Evolutionary conservation across 306 rosid species (phyloP), one percentile per base, ranked within the genome.

Genomic region (Trifolium subterraneum): DNA sequence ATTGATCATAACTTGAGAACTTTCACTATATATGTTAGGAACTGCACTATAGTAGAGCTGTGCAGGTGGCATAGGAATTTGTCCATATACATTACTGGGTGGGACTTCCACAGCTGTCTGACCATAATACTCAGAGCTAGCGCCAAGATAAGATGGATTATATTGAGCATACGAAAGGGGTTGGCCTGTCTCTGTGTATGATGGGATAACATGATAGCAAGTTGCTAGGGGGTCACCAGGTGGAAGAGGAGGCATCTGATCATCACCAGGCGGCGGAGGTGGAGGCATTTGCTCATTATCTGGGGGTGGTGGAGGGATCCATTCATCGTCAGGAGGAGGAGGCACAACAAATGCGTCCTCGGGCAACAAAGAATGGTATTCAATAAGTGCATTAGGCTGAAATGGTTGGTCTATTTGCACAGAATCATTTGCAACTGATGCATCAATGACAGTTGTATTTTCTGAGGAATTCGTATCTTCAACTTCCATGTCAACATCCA

Each of bases 221-320:
- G 86, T 83, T 64, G 79, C 86, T 62, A 85, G 80, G 60, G 88
- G 92, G 62, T 92, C 99, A 66, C 90, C 96, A 33, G 96, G 97
- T 1, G 88, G 98, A 25, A 90, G 97, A 23, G 96, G 97, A 67
- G 96, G 96, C 79, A 86, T 75, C 20, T 79, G 87, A 50, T 91
- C 97, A 80, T 79, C 76, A 61, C 85, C 95, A 19, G 98, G 95
- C 16, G 90, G 99, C 19, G 93, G 98, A 38, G 92, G 98, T 22
- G 97, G 99, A 79, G 96, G 98, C 83, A 86, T 70, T 14, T 48
- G 88, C 70, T 94, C 99, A 67, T 79, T 87, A 67, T 94, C 97
- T 52, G 99, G 97, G 6, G 97, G 99, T 48, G 97, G 99, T 23
- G 99, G 99, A 75, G 98, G 98, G 63, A 94, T 88, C 99, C 99